Base-by-base conservation (phyloP, 2,329 filamentous ascomycete species). In the Microcyclospora pomicola region DNA sequence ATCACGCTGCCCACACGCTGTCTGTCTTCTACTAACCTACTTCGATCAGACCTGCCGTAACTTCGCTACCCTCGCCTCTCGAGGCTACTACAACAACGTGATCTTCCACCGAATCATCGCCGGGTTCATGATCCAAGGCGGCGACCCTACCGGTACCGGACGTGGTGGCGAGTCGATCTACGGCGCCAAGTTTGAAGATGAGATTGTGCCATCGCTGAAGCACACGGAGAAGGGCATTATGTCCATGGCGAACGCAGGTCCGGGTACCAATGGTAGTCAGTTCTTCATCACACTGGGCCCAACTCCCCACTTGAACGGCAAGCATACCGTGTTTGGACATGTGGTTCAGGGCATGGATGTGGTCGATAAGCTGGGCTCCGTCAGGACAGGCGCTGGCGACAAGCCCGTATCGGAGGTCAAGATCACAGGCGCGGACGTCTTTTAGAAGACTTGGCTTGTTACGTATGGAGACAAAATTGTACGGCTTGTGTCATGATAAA, bases 321-420 rank as follows among this genome's bases (percentile, higher is more conserved):
- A 95, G 65, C 91, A 98, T 60, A 86, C 94, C 41, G 87, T 96
- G 14, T 96, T 96, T 53, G 91, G 88, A 37, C 79, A 82, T 59
- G 87, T 96, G 2, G 69, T 83, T 33, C 81, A 87, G 33, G 87
- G 88, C 29, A 82, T 94, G 75, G 84, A 95, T 41, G 77, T 95
- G 3, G 82, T 96, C 30, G 73, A 71, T 50, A 95, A 93, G 76
- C 3, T 96, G 83, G 88, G 87, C 0, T 59, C 87, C 39, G 85
- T 94, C 38, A 82, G 79, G 64, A 94, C 85, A 1, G 84, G 76
- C 28, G 60, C 64, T 6, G 82, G 86, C 47, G 88, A 31, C 9
- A 67, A 78, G 49, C 91, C 88, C 0, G 61, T 77, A 9, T 77
- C 88, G 49, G 78, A 91, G 52, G 75, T 96, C 40, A 85, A 76